Base-by-base conservation (phyloP, 345 rosid species). In the Linum trigynum region DNA sequence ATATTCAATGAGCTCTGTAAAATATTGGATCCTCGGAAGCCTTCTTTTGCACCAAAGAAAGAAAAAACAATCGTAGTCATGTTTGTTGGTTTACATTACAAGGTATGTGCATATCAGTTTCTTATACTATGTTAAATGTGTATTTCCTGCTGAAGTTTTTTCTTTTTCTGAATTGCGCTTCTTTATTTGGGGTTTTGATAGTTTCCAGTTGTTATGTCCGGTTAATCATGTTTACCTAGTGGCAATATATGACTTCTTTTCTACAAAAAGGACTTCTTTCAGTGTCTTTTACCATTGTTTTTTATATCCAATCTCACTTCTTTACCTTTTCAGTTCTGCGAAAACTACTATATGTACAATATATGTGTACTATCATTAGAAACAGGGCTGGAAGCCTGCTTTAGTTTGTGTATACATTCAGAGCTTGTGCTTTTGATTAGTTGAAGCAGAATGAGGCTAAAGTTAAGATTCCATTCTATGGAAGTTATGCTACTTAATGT, bases 371-470 rank as follows among this genome's bases (percentile, higher is more conserved):
- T 84, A 85, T 80, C 91, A 90, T 74, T 91, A 87, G 78, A 87
- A 85, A 76, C 85, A 87, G 64, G 97, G 90, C 1, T 87, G 92
- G 83, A 87, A 85, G 56, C 95, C 97, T 8, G 92, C 92, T 68
- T 69, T 90, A 14, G 95, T 90, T 39, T 90, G 97, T 83, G 97
- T 95, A 1, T 81, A 90, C 95, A 23, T 87, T 90, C 69, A 84
- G 95, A 78, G 95, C 95, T 65, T 88, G 91, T 80, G 91, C 91
- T 43, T 90, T 87, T 63, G 95, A 90, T 87, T 92, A 87, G 77
- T 74, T 87, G 71, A 90, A 85, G 80, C 97, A 90, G 83, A 90
- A 85, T 80, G 95, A 92, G 11, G 80, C 95, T 3, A 90, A 83
- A 74, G 92, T 95, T 68, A 87, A 83, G 76, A 85, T 87, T 68